Percentiles rank a stretch among this genome's conserved stretches.
phyloP scores from a whole-genome alignment of 1,284 basidiomycete genomes.

The Austroboletus rostrupii region DNA sequence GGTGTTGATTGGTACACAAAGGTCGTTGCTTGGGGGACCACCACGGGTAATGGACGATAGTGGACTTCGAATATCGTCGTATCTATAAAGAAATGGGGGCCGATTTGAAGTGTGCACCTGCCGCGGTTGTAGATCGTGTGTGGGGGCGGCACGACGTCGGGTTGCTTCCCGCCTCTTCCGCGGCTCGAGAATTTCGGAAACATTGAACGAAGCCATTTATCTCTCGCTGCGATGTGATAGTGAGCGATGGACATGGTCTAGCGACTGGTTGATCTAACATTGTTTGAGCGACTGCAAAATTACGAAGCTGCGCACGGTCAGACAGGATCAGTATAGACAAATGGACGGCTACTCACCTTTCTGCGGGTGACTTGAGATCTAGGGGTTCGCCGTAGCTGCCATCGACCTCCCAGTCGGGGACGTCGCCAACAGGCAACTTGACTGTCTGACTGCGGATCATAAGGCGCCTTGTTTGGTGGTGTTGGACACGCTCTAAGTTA shows the following conservation, averaged over 20 bases:
- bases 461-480: constrained; percentile 26
- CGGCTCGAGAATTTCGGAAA: constrained; percentile 72
- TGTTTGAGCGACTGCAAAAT: constrained; percentile 62
- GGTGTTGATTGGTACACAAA: constrained; percentile 23
- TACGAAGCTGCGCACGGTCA: constrained; percentile 41
- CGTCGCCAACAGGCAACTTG: constrained; percentile 50
- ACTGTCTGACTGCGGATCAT: constrained; percentile 32
- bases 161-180: constrained; percentile 48
- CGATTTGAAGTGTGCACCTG: constrained; percentile 63
- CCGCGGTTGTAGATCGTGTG: constrained; percentile 63
- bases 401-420: constrained; percentile 56
- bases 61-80: constrained; percentile 68
- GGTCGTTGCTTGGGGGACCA: constrained; percentile 22
- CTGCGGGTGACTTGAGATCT: constrained; percentile 43
- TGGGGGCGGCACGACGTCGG: constrained; percentile 51
- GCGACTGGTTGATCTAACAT: constrained; percentile 42
- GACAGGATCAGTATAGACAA: constrained; percentile 1
- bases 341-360: constrained; percentile 44
- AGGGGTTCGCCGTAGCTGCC: constrained; percentile 33
- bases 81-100: constrained; percentile 64
- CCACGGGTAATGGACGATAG: constrained; percentile 34
- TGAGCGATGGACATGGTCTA: constrained; percentile 25
- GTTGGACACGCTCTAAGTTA: constrained; percentile 10
- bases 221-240: constrained; percentile 47
- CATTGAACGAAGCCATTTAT: constrained; percentile 60